Evolutionary conservation across 129 eudicot genomes (phyloP).

Genomic region (Calendula officinalis): DNA sequence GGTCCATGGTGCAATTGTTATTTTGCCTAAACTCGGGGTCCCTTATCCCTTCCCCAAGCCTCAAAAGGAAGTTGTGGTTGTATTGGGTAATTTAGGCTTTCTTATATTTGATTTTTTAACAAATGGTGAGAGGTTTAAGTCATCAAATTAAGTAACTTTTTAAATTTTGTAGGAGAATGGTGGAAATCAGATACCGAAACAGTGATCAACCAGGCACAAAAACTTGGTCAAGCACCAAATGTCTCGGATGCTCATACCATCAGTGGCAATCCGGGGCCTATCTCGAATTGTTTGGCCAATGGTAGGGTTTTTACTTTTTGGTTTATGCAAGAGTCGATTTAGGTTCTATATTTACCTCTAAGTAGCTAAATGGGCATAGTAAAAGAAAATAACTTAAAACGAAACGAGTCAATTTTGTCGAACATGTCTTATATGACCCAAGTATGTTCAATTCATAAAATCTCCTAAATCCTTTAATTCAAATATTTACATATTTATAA

Average conservation of each 20-base stretch:
- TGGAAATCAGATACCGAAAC: slow-evolving; percentile 86
- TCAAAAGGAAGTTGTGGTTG: slow-evolving; percentile 50
- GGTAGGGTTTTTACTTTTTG: slow-evolving; percentile 32
- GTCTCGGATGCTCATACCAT: slow-evolving; percentile 89
- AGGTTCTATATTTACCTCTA: not conserved
- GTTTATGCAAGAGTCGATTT: not conserved
- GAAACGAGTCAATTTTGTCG: not conserved
- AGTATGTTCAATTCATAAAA: not conserved
- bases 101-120: not conserved
- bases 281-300: slow-evolving; percentile 41
- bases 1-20: slow-evolving; percentile 79
- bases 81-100: slow-evolving; percentile 44
- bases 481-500: no score
- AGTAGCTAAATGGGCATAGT: not conserved
- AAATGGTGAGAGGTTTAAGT: not conserved
- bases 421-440: not conserved
- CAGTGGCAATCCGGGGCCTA: slow-evolving; percentile 74
- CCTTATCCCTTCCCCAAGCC: slow-evolving; percentile 83
- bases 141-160: not conserved
- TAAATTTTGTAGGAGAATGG: slow-evolving; percentile 62
- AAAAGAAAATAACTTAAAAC: not conserved
- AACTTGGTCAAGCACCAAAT: slow-evolving; percentile 64
- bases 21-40: slow-evolving; percentile 65
- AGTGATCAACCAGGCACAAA: slow-evolving; percentile 56
- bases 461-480: not conserved